Evolutionary conservation across 2,329 filamentous ascomycete species (phyloP), one percentile per base, ranked within the genome.

Genomic region (Alternaria solani): DNA sequence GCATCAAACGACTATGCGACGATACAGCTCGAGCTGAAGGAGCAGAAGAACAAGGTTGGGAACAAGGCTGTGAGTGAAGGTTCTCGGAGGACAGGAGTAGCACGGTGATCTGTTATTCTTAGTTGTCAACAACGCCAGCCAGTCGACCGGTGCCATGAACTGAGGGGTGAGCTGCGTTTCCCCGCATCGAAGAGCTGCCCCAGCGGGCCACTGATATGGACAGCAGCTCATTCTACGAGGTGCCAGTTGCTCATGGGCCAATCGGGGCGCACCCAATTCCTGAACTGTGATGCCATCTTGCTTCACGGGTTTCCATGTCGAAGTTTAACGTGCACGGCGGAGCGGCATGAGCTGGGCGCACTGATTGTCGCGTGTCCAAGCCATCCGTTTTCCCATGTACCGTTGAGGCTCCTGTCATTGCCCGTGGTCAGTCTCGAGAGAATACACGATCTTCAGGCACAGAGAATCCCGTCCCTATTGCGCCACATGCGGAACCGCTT

Each of bases 161-260:
- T 60, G 67, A 70, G 69, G 69, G 69, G 69, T 65, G 59, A 48
- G 59, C 48, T 62, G 60, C 62, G 36, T 63, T 68, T 65, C 66
- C 68, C 68, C 68, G 69, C 69, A 69, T 69, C 59, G 57, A 61
- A 66, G 59, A 63, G 61, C 63, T 69, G 62, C 61, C 64, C 51
- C 55, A 56, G 36, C 36, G 57, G 65, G 62, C 59, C 64, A 65
- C 65, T 67, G 66, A 62, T 48, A 42, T 47, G 49, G 41, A 61
- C 20, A 47, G 57, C 54, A 55, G 54, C 52, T 60, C 23, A 59
- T 54, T 42, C 42, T 42, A 59, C 53, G 18, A 32, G 34, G 52
- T 61, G 39, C 59, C 48, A 36, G 62, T 47, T n/a, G 60, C 34
- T 28, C 28, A 36, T 44, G 34, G 41, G 38, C 69, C 69, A 71